Base-by-base conservation (phyloP, 2,329 filamentous ascomycete species). In the Tolypocladium ovalisporum region DNA sequence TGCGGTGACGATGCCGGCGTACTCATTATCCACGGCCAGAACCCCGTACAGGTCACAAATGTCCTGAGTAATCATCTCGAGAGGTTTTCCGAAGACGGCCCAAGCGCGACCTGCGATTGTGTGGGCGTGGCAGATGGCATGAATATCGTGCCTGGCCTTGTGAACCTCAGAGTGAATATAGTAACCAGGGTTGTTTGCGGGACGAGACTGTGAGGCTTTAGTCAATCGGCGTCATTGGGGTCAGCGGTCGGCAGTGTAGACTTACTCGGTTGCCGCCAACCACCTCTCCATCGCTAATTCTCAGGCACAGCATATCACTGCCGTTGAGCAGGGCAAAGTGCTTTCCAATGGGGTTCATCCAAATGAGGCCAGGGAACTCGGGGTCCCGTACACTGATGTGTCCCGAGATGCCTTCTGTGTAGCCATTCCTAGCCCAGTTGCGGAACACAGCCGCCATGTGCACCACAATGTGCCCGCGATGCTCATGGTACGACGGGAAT, bases 31-130 rank as follows among this genome's bases (percentile, higher is more conserved):
- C 19, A 87, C 81, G 15, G 81, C 77, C 64, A 86, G 68, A 6
- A 81, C 79, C 22, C 83, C 78, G 68, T 87, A 81, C 61, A 90
- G 79, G 62, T 82, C 83, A 65, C 80, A 82, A 3, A 85, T 79
- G 67, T 85, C 87, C 71, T 84, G 86, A 55, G 82, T 87, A 56
- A 89, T 73, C 85, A 89, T 89, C 59, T 89, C 86, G 22, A 90
- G 73, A 2, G 80, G 81, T 32, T 73, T 76, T 1, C 77, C 84
- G 65, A 90, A 89, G 1, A 77, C 76, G 55, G 79, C 82, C 84
- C 85, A 89, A 1, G 86, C 86, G 52, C 86, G 83, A 0, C 87
- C 87, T 17, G 80, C 77, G 42, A 76, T 76, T n/a, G 80, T 82
- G 67, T 90, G 87, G 4, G 83, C 81, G 65, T 90, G 87, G 68